phyloP scores from a whole-genome alignment of 1,284 basidiomycete species.

The Papiliotrema fonsecae region DNA sequence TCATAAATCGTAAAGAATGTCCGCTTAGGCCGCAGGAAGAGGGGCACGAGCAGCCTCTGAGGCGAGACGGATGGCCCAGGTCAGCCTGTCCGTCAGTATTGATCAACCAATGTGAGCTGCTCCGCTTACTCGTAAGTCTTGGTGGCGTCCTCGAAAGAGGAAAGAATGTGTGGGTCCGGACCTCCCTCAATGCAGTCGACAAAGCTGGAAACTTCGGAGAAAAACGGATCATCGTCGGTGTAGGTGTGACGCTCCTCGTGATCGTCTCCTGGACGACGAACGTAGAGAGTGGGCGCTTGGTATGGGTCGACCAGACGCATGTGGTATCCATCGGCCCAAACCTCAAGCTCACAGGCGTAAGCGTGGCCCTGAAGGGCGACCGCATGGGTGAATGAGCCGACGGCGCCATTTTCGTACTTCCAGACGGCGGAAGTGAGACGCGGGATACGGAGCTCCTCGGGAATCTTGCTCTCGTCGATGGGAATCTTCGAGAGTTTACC shows the following conservation, averaged over 20 bases:
- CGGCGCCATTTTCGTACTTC: slow-evolving; percentile 90
- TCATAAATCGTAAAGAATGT: no score
- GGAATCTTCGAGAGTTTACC: slow-evolving; percentile 76
- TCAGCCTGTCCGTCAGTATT: slow-evolving; percentile 15
- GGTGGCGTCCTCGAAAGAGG: slow-evolving; percentile 60
- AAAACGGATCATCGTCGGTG: slow-evolving; percentile 81
- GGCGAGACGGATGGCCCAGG: slow-evolving; percentile 64
- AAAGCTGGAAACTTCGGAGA: slow-evolving; percentile 79
- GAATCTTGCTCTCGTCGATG: slow-evolving; percentile 46
- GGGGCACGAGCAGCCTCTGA: slow-evolving; percentile 54
- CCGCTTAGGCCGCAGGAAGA: not conserved
- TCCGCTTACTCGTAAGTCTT: slow-evolving; percentile 18
- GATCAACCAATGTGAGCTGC: not conserved
- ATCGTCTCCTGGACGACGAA: slow-evolving; percentile 76
- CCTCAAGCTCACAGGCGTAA: slow-evolving; percentile 89
- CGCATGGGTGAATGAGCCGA: slow-evolving; percentile 82
- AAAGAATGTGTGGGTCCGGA: slow-evolving; percentile 45
- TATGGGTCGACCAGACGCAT: slow-evolving; percentile 70
- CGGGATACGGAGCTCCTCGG: slow-evolving; percentile 47
- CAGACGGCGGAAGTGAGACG: slow-evolving; percentile 47
- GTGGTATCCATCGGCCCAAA: slow-evolving; percentile 80
- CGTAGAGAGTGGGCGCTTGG: slow-evolving; percentile 66
- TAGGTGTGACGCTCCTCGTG: slow-evolving; percentile 63
- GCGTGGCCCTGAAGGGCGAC: slow-evolving; percentile 82
- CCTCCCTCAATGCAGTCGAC: slow-evolving; percentile 69